phyloP scores from a whole-genome alignment of 2,329 filamentous ascomycete genomes.

The Sphaerulina vaccinii region DNA sequence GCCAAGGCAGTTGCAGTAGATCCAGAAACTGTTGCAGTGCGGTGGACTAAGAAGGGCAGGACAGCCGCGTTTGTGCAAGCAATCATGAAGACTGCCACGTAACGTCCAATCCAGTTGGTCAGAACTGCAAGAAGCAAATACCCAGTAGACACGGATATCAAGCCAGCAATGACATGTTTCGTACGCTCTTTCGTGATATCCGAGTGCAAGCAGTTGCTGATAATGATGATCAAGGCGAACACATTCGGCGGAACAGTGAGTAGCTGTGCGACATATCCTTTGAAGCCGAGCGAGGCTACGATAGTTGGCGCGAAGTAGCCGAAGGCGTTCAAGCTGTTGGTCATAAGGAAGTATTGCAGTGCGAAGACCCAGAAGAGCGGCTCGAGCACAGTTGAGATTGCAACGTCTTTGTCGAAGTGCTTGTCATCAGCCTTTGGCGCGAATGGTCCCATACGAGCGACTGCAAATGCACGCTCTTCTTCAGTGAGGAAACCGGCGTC shows the following conservation, averaged over 20 bases:
- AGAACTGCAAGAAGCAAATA: background rate
- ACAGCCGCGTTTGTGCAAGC: background rate
- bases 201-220: background rate
- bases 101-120: background rate
- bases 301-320: slow-evolving; percentile 1
- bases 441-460: background rate
- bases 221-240: slow-evolving; percentile 1
- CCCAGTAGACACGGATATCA: background rate
- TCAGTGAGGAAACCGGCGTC: background rate
- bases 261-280: background rate
- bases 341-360: background rate
- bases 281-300: slow-evolving; percentile 4
- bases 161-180: background rate
- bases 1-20: background rate
- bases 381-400: background rate
- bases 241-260: slow-evolving; percentile 6
- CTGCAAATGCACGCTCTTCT: background rate
- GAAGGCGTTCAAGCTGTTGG: background rate
- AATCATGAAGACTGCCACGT: background rate
- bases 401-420: background rate
- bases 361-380: background rate
- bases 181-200: background rate
- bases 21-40: background rate
- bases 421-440: background rate
- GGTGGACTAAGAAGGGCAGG: background rate